Conservation (phyloP, 768 basidiomycete species). For the Amanita subjunquillea region DNA sequence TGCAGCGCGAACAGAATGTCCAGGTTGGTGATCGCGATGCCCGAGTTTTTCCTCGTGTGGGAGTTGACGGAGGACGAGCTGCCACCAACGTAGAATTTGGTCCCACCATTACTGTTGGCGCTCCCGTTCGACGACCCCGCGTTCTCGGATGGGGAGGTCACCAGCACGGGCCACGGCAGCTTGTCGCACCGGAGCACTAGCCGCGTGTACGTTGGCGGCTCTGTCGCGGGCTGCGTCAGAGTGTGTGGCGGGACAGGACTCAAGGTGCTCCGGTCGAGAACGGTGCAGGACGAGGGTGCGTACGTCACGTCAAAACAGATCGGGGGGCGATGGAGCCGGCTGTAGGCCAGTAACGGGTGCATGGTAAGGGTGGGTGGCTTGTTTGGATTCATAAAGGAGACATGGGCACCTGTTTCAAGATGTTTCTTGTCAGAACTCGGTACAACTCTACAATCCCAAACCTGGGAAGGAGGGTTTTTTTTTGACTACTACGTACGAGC, state of each 20-base stretch:
- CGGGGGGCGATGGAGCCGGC: constrained; percentile 45
- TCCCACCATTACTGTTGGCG: neutral
- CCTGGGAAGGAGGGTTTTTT: neutral
- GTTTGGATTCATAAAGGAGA: constrained; percentile 23
- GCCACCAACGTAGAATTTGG: constrained; percentile 5
- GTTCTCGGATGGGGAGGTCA: constrained; percentile 15
- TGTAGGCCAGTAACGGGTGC: constrained; percentile 54
- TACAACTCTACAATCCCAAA: neutral
- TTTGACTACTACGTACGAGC: constrained; percentile 25
- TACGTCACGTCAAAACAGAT: constrained; percentile 51
- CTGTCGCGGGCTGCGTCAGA: constrained; percentile 54
- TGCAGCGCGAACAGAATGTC: constrained; percentile 57
- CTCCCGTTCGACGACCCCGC: neutral
- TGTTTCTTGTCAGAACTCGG: neutral
- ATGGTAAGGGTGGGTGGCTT: constrained; percentile 35
- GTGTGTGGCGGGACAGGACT: constrained; percentile 44
- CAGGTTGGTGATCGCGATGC: constrained; percentile 37
- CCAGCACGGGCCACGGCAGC: constrained; percentile 53
- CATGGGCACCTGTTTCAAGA: constrained; percentile 18
- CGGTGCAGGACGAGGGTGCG: constrained; percentile 45
- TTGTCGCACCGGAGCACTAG: constrained; percentile 46
- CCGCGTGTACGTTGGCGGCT: constrained; percentile 36
- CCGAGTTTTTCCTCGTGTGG: constrained; percentile 1
- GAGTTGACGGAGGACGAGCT: neutral
- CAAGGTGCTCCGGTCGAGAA: constrained; percentile 45